These are phyloP conservation scores for Candida namnaoensis DNA, from an alignment of 805 yeast genomes.

Conservation along the genomic window DNA sequence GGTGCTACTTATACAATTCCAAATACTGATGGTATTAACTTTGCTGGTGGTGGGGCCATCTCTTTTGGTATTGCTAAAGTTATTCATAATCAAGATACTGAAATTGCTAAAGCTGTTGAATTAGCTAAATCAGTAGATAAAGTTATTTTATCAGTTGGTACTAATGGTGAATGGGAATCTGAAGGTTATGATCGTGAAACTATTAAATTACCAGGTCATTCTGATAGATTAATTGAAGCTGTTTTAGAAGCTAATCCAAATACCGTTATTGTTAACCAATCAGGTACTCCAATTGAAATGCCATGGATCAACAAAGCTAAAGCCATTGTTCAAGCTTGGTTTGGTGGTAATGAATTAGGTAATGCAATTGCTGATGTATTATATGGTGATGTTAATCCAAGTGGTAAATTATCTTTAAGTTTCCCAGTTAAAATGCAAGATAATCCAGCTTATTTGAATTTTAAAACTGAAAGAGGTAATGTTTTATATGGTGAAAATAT, in stretches of 20 bases:
- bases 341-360: conserved; percentile 50
- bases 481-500: conserved; percentile 52
- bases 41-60: too few species aligned
- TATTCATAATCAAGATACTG: conserved; percentile 18
- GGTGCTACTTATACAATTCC: conserved; percentile 9
- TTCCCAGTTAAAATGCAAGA: conserved; percentile 39
- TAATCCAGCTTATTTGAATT: conserved; percentile 42
- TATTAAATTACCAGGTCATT: conserved; percentile 42
- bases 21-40: conserved; percentile 29
- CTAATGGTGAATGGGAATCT: conserved; percentile 48
- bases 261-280: conserved; percentile 44
- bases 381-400: conserved; percentile 46
- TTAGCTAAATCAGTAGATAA: conserved; percentile 44
- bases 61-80: conserved; percentile 23
- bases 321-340: conserved; percentile 44
- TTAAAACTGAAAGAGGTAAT: conserved; percentile 35
- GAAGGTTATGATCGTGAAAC: conserved; percentile 49
- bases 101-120: conserved; percentile 33
- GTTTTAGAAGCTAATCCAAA: conserved; percentile 39
- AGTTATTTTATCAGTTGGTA: conserved; percentile 43
- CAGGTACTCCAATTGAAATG: conserved; percentile 54
- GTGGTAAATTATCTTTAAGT: conserved; percentile 43
- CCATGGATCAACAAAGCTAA: conserved; percentile 39
- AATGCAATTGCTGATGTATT: conserved; percentile 52
- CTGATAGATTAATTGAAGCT: conserved; percentile 34